Evolutionary conservation across 768 basidiomycete genomes (phyloP), one percentile per base, ranked within the genome.

Genomic region (Leccinum rimulosum): DNA sequence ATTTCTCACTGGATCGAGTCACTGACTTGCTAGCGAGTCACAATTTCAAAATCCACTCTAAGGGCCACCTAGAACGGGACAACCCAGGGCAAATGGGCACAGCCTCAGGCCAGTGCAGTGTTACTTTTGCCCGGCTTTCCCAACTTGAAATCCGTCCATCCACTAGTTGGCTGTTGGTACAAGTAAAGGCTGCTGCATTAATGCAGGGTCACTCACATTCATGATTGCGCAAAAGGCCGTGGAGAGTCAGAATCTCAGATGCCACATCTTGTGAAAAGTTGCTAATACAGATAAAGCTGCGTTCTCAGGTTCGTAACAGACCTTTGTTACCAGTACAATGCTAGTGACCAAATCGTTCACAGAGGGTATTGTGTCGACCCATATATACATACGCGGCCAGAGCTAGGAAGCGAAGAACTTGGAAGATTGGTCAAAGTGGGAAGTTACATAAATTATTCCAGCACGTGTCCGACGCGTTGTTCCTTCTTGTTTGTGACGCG

Each of bases 391-490:
- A 35, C 33, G 12, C 33, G 33, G 12, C 4, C 11, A 12, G 33
- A 11, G 17, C 9, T 25, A 27, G 12, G 10, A 27, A 27, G 48
- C 48, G 15, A 22, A 27, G 14, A 28, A 15, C 48, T 25, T 15
- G 15, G 48, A 49, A 49, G 48, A 22, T 47, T 56, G 43, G 30
- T 45, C 33, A 33, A 38, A 38, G 36, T 17, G 36, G 7, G 36
- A 38, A 40, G 40, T 40, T 40, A 40, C 11, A 53, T 19, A 15
- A 12, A n/a, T 51, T 17, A 3, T 28, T 9, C 2, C 27, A 38
- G 49, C 66, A 67, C 66, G 67, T 68, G 66, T 36, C 51, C 6
- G 47, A 51, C 59, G 53, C 56, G 68, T 62, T 28, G 7, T 36
- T 56, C 33, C 12, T 38, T 60, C 36, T 52, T 54, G 53, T 63